A percentile compares a stretch with the other conserved stretches of the same genome.
These are phyloP conservation scores for Panicum hallii DNA, from an alignment of 202 grass and related monocot species.

Conservation along the genomic window DNA sequence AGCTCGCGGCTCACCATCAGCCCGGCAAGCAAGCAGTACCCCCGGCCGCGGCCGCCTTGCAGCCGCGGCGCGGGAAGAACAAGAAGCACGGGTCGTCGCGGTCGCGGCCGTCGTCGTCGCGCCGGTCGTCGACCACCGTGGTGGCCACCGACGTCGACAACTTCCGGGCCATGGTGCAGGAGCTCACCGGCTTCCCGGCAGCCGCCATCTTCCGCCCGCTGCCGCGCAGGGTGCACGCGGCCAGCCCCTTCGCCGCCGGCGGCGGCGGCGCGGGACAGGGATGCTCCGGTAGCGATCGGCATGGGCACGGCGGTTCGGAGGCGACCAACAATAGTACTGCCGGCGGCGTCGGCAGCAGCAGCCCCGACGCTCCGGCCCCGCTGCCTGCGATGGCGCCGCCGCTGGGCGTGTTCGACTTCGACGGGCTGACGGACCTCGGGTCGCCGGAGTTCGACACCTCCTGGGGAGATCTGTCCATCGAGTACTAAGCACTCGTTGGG, in stretches of 20 bases:
- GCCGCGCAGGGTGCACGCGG: conserved; percentile 51
- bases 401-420: conserved; percentile 50
- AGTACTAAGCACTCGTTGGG: not conserved
- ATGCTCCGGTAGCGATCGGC: not conserved
- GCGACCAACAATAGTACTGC: not conserved
- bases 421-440: conserved; percentile 49
- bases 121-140: conserved; percentile 54
- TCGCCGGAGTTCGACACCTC: conserved; percentile 59
- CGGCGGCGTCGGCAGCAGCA: not conserved
- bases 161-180: conserved; percentile 48
- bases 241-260: not conserved
- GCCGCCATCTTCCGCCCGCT: conserved; percentile 54
- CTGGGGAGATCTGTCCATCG: conserved; percentile 45
- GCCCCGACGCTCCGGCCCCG: not conserved
- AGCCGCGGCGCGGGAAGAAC: conserved; percentile 34
- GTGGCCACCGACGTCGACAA: conserved; percentile 52
- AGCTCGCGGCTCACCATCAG: not conserved
- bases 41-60: not conserved
- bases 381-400: conserved; percentile 4
- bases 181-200: conserved; percentile 43
- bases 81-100: conserved; percentile 26
- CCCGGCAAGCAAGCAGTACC: not conserved
- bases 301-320: not conserved
- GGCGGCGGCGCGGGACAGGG: conserved; percentile 1
- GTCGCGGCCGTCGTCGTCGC: conserved; percentile 30